Evolutionary conservation across 140 eudicot species (phyloP), one percentile per base, ranked within the genome.

Genomic region (Cichorium intybus): DNA sequence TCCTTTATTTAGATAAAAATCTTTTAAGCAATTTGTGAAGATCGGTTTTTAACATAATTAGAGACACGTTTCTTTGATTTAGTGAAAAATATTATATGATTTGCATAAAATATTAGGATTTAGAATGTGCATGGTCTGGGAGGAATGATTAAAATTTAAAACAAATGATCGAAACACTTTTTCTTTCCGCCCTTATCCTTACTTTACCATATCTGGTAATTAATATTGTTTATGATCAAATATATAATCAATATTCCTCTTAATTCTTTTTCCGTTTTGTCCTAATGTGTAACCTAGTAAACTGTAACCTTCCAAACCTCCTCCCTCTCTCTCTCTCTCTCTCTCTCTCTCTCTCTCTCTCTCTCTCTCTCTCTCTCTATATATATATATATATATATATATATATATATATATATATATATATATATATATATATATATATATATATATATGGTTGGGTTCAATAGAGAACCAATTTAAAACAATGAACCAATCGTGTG

Each of bases 161-260:
- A 39, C 62, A 56, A 73, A 64, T 56, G 39, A 31, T 74, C 45
- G 46, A 23, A 17, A 35, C 35, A 47, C 79, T 56, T 64, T 73
- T 65, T 74, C 79, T 74, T 74, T 74, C 79, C 74, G 79, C 55
- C 73, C 76, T 53, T 48, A 53, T 74, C 79, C 68, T 74, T 48
- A 34, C 79, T 74, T 66, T 74, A 31, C 67, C 56, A 47, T 74
- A 56, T 74, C 56, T 73, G 55, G 78, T 65, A 56, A 55, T 54
- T 55, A 64, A 45, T 73, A 56, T 22, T 31, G 7, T 10, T 55
- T 45, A 49, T 27, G 43, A 31, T 64, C 45, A 73, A 8, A 55
- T 1, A 57, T 2, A 22, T 24, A 2, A 12, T 39, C 18, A 10
- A 2, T 49, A 10, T 49, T 20, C n/a, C 7, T 16, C 37, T 22